These are phyloP conservation scores for Salvia splendens DNA, from an alignment of 257 asterid genomes.

Conservation along the genomic window DNA sequence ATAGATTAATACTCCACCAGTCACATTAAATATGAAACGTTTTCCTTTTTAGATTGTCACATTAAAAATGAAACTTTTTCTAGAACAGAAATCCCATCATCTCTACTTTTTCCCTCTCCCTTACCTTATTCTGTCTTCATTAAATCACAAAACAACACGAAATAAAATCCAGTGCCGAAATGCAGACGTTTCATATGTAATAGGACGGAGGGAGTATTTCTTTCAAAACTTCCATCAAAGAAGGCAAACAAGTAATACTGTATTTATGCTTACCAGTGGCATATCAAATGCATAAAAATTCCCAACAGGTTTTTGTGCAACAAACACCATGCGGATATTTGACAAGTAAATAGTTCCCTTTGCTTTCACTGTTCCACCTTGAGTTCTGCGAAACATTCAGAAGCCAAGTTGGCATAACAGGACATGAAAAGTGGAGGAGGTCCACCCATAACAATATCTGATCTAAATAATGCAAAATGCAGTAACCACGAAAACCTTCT, in stretches of 20 bases:
- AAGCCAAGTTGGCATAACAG: constrained; percentile 1
- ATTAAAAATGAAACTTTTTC: too few relatives aligned
- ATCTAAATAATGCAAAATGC: not conserved
- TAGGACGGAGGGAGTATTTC: not conserved
- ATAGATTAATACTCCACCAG: not conserved
- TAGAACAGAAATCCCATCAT: too few relatives aligned
- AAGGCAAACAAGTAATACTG: not conserved
- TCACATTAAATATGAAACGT: too few relatives aligned
- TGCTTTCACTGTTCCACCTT: constrained; percentile 74
- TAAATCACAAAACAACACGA: too few relatives aligned
- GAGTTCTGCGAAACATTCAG: constrained; percentile 44
- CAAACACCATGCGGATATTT: constrained; percentile 91
- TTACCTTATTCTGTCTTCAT: too few relatives aligned
- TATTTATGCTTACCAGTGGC: constrained; percentile 71
- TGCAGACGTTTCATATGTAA: too few relatives aligned
- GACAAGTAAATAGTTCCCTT: constrained; percentile 89
- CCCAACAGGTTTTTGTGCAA: constrained; percentile 74
- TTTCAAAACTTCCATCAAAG: not conserved
- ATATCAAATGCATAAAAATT: constrained; percentile 73
- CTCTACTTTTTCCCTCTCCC: too few relatives aligned
- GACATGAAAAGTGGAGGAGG: not conserved
- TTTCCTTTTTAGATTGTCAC: too few relatives aligned
- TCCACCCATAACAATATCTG: too few relatives aligned
- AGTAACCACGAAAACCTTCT: not conserved
- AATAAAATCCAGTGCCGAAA: too few relatives aligned